Evolutionary conservation across 169 alveolate species (phyloP).

Genomic region (Plasmodium ovale): DNA sequence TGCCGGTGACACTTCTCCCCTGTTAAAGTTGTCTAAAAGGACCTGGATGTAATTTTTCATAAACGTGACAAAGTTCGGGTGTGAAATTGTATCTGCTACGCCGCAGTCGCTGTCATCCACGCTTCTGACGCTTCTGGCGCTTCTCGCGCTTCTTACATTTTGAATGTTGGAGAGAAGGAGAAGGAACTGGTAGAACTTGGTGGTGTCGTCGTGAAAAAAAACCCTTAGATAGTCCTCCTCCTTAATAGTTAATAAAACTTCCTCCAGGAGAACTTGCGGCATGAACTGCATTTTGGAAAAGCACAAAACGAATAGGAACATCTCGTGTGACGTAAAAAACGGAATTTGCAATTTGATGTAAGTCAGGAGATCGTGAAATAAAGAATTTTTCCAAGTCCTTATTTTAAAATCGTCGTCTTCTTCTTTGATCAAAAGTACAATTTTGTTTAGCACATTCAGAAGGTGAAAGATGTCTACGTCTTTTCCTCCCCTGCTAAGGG

Average conservation of each 20-base stretch:
- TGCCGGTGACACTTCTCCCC: not conserved
- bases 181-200: conserved; percentile 54
- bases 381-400: conserved; percentile 38
- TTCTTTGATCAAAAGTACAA: conserved; percentile 25
- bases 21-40: conserved; percentile 1
- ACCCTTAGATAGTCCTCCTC: conserved; percentile 11
- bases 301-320: conserved; percentile 63
- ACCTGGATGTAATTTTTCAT: conserved; percentile 28
- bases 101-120: not conserved
- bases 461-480: conserved; percentile 58
- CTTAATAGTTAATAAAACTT: conserved; percentile 2
- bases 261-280: conserved; percentile 52
- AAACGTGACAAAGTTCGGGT: conserved; percentile 18
- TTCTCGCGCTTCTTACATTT: conserved; percentile 9
- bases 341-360: conserved; percentile 48
- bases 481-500: not conserved
- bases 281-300: conserved; percentile 71
- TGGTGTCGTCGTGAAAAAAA: conserved; percentile 26
- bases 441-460: conserved; percentile 45
- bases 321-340: conserved; percentile 31
- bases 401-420: conserved; percentile 27
- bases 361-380: conserved; percentile 29
- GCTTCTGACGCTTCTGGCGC: not conserved
- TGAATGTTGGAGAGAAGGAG: conserved; percentile 28
- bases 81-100: not conserved